phyloP scores from a whole-genome alignment of 805 yeast genomes.

The Brettanomyces anomalus region DNA sequence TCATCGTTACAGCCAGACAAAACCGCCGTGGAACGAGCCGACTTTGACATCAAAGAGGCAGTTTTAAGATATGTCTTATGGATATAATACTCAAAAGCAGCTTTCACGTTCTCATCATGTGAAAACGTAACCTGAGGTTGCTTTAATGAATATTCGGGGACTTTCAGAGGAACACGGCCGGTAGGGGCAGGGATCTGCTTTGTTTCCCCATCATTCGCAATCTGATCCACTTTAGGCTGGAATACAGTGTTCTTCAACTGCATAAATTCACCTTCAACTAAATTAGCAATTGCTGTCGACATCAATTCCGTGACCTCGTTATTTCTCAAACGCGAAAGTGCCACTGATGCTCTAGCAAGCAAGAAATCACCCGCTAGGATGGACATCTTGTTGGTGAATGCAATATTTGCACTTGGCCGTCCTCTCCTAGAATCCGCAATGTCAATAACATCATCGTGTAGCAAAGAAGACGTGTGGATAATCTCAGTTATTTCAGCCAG shows the following conservation, averaged over 20 bases:
- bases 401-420: constrained; percentile 83
- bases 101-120: constrained; percentile 59
- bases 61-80: constrained; percentile 95
- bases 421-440: constrained; percentile 83
- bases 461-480: constrained; percentile 93
- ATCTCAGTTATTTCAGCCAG: constrained; percentile 96
- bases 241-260: constrained; percentile 90
- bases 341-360: constrained; percentile 92
- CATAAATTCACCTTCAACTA: constrained; percentile 98
- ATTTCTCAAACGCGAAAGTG: constrained; percentile 84
- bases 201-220: constrained; percentile 35
- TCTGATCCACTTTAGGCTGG: constrained; percentile 35
- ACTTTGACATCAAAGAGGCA: constrained; percentile 88
- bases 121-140: constrained; percentile 24
- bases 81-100: constrained; percentile 91
- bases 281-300: constrained; percentile 92
- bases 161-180: constrained; percentile 51
- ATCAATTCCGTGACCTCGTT: constrained; percentile 96
- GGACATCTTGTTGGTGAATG: constrained; percentile 96
- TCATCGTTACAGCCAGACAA: constrained; percentile 72
- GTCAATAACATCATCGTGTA: constrained; percentile 97
- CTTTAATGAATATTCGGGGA: constrained; percentile 47
- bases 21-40: constrained; percentile 88
- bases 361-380: constrained; percentile 94
- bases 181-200: constrained; percentile 46